Percentiles rank a stretch among this genome's conserved stretches.
Conservation (phyloP, 345 rosid genomes). For the Abelmoschus esculentus region DNA sequence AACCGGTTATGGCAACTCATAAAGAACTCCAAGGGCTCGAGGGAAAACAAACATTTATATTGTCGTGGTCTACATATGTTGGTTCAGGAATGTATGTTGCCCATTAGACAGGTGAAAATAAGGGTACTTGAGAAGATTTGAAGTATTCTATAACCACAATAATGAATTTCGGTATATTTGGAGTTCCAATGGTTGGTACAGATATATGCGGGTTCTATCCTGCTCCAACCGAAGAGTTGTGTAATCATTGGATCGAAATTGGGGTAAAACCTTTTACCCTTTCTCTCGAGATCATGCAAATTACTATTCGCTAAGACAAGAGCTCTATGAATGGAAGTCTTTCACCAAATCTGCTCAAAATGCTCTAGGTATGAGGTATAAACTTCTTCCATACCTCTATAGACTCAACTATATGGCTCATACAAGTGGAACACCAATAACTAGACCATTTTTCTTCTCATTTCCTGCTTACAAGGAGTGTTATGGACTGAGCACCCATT, state of each 20-base stretch:
- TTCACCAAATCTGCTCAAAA: conserved; percentile 81
- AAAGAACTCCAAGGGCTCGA: conserved; percentile 61
- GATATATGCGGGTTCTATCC: conserved; percentile 97
- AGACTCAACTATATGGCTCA: conserved; percentile 81
- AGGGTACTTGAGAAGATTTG: conserved; percentile 89
- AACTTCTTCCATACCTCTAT: conserved; percentile 79
- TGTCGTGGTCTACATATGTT: conserved; percentile 77
- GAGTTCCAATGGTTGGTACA: conserved; percentile 95
- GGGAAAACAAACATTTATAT: conserved; percentile 85
- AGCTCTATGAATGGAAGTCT: conserved; percentile 89
- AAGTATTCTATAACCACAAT: conserved; percentile 78
- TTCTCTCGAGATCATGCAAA: conserved; percentile 97
- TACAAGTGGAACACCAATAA: conserved; percentile 72
- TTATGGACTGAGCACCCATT: conserved; percentile 78
- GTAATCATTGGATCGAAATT: conserved; percentile 94
- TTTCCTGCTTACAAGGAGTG: conserved; percentile 59
- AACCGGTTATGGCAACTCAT: conserved; percentile 78
- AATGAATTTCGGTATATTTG: conserved; percentile 87
- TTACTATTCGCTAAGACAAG: conserved; percentile 86
- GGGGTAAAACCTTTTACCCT: conserved; percentile 94
- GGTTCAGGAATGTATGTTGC: conserved; percentile 91
- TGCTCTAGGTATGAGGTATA: conserved; percentile 92
- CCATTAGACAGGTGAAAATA: conserved; percentile 94
- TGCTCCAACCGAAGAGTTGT: conserved; percentile 83
- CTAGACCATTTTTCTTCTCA: conserved; percentile 95